Evolutionary conservation across 169 alveolate species (phyloP), one percentile per base, ranked within the genome.

Genomic region (Cryptosporidium canis): DNA sequence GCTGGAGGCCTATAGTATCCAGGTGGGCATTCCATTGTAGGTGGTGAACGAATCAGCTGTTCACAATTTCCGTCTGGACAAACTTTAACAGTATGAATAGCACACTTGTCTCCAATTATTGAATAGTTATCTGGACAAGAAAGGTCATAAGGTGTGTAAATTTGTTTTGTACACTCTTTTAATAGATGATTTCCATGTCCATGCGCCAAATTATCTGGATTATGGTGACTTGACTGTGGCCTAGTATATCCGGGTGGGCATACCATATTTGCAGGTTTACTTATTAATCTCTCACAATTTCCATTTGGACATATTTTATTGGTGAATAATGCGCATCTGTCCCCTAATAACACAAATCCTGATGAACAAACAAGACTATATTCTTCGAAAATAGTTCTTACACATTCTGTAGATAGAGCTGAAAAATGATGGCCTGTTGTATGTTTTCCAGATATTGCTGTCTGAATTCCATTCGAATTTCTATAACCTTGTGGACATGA

Each of bases 21-120:
- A 41, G 87, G 87, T 53, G 87, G 87, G n/a, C 87, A 77, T 41
- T 77, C 87, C 87, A 77, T 77, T 2, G 87, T 77, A 35, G 87
- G 87, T 77, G 87, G 87, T 4, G 87, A 43, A 8, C 87, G 70
- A 33, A 77, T 41, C 29, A 77, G 45, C 18, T 77, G 87, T 21
- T 77, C 87, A 39, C 87, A 77, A 43, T 77, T 77, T 14, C 87
- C 87, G 31, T 77, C 87, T 58, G 87, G 87, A 29, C 87, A 77
- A 35, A 77, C 72, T 18, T 77, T 77, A 44, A 61, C 87, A 21
- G 77, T 77, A 31, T 77, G 87, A 9, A 77, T 77, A 0, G 87
- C 87, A 35, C 87, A 77, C 43, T 77, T 77, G 61, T 77, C 87
- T 12, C 87, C 87, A 58, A 77, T 77, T 21, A 77, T 77, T 35